Evolutionary conservation across 2,329 filamentous ascomycete species (phyloP).

Genomic region (Talaromyces sp.): DNA sequence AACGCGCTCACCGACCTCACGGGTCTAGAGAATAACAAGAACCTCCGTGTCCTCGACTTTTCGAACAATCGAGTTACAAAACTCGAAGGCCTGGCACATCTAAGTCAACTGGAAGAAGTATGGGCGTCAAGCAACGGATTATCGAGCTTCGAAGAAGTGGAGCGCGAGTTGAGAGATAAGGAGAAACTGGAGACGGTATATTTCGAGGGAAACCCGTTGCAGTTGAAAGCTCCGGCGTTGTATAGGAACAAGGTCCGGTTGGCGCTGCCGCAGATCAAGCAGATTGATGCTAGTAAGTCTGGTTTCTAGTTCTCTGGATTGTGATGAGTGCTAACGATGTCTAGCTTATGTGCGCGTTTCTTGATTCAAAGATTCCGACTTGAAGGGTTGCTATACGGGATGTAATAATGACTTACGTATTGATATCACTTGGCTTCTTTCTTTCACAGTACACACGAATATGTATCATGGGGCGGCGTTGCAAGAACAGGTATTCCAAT

Average conservation of each 20-base stretch:
- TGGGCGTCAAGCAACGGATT: slow-evolving; percentile 93
- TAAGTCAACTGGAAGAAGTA: slow-evolving; percentile 76
- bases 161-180: slow-evolving; percentile 75
- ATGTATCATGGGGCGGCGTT: not conserved
- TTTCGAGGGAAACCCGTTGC: slow-evolving; percentile 91
- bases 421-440: slow-evolving; percentile 4
- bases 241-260: slow-evolving; percentile 93
- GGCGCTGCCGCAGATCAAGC: slow-evolving; percentile 78
- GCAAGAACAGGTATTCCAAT: not conserved
- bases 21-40: slow-evolving; percentile 65
- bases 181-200: slow-evolving; percentile 82
- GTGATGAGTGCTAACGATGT: slow-evolving; percentile 7
- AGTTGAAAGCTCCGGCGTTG: slow-evolving; percentile 71
- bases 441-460: not conserved
- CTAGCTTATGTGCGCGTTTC: slow-evolving; percentile 33
- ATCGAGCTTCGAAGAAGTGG: slow-evolving; percentile 73
- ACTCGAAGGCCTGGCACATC: slow-evolving; percentile 66
- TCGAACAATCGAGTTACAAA: slow-evolving; percentile 80
- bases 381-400: not conserved
- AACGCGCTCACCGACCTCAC: slow-evolving; percentile 78
- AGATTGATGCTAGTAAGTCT: slow-evolving; percentile 92
- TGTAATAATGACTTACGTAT: slow-evolving; percentile 8
- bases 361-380: slow-evolving; percentile 1
- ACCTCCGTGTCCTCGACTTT: slow-evolving; percentile 78
- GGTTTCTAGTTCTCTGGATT: not conserved